Evolutionary conservation across 2,329 filamentous ascomycete species (phyloP).

Genomic region (Pseudogymnoascus sp.): DNA sequence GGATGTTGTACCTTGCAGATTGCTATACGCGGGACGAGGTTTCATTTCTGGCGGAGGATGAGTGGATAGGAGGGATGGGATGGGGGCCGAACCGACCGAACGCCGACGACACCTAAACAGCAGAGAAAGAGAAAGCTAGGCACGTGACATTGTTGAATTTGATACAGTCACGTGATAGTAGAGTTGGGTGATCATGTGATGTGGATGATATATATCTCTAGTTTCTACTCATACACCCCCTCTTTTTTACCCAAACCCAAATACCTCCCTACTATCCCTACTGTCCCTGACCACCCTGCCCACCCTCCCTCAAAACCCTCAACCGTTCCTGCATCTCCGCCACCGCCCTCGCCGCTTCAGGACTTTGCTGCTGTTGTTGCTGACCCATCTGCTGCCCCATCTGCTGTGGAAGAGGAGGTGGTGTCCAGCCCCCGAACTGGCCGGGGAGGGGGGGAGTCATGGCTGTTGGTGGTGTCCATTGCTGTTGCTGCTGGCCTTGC

Average conservation of each 20-base stretch:
- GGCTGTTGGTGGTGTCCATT: background rate
- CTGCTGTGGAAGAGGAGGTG: background rate
- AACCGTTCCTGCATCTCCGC: background rate
- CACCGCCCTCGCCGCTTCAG: background rate
- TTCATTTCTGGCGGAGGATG: too few species aligned
- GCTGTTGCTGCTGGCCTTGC: constrained; percentile 26
- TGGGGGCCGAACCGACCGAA: too few species aligned
- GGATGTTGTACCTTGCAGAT: too few species aligned
- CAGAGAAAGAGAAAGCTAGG: too few species aligned
- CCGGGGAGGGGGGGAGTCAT: background rate
- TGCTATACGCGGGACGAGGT: too few species aligned
- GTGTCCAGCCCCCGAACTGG: background rate
- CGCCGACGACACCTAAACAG: too few species aligned
- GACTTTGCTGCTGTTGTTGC: background rate
- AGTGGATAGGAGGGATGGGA: too few species aligned
- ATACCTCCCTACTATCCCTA: background rate
- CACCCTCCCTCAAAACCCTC: background rate
- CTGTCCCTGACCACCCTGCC: background rate
- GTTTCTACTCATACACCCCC: background rate
- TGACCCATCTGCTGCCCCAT: background rate
- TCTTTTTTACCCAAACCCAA: background rate
- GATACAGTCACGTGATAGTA: background rate
- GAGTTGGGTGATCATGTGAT: background rate
- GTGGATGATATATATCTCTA: background rate
- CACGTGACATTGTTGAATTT: too few species aligned